Percentiles rank a stretch among this genome's conserved stretches.
These are phyloP conservation scores for Nannizziopsis arthrosporioides DNA, from an alignment of 2,329 filamentous ascomycete genomes.

Conservation along the genomic window DNA sequence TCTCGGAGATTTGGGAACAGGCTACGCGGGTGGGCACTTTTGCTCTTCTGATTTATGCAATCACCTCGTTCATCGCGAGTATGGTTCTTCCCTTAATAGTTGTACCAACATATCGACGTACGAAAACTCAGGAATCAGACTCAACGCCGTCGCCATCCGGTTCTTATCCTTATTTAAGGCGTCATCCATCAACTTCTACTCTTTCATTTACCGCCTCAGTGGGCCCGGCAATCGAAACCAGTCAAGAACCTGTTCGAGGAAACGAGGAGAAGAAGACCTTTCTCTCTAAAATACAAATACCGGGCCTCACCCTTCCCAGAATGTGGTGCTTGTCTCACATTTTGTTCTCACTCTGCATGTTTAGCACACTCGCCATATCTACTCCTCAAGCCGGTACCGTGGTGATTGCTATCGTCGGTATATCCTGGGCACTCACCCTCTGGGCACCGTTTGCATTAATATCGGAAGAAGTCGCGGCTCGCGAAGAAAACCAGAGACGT, in stretches of 20 bases:
- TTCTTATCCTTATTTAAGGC: constrained; percentile 16
- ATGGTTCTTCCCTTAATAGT: constrained; percentile 77
- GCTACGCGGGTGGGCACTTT: constrained; percentile 82
- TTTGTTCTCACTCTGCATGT: constrained; percentile 73
- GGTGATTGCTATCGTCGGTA: constrained; percentile 68
- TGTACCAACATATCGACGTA: constrained; percentile 56
- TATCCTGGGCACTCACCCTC: constrained; percentile 83
- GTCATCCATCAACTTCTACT: constrained; percentile 25
- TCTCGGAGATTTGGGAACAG: constrained; percentile 69
- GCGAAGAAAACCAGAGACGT: constrained; percentile 55
- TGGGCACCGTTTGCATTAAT: constrained; percentile 97
- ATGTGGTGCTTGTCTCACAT: constrained; percentile 78
- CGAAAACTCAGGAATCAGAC: constrained; percentile 9
- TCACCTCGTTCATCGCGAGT: constrained; percentile 71
- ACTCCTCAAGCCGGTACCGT: constrained; percentile 60
- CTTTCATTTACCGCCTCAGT: constrained; percentile 24
- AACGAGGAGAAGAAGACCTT: constrained; percentile 22
- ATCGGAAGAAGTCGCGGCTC: constrained; percentile 76
- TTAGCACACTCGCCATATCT: constrained; percentile 66
- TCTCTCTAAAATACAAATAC: constrained; percentile 59
- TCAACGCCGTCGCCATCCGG: background rate
- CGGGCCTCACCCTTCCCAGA: constrained; percentile 72
- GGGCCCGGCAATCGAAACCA: constrained; percentile 22
- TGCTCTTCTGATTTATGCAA: constrained; percentile 75
- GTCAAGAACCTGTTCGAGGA: constrained; percentile 11